Evolutionary conservation across 2,329 filamentous ascomycete genomes (phyloP).

Genomic region (Aspergillus fructus): DNA sequence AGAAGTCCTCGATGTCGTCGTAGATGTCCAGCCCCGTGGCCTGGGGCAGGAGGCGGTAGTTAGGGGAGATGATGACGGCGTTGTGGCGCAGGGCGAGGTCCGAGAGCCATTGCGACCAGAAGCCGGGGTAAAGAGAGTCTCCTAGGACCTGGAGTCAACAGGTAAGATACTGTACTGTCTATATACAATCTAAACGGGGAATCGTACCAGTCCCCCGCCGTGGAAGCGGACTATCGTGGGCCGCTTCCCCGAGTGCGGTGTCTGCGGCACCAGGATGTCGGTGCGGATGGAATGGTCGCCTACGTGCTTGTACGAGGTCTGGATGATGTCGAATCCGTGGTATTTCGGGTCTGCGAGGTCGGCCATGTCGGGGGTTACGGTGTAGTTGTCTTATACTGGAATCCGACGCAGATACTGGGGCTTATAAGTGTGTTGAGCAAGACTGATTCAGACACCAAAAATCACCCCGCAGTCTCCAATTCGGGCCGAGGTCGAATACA

Average conservation of each 20-base stretch:
- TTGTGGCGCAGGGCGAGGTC: slow-evolving; percentile 38
- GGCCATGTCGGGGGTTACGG: no score
- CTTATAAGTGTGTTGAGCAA: no score
- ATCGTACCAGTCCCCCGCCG: slow-evolving; percentile 43
- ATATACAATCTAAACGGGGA: neutral
- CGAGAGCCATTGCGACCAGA: slow-evolving; percentile 36
- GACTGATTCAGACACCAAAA: no score
- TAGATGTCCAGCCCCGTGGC: slow-evolving; percentile 48
- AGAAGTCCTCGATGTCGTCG: slow-evolving; percentile 50
- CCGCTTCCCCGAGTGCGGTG: slow-evolving; percentile 31
- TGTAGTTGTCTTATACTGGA: no score
- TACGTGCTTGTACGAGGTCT: slow-evolving; percentile 44
- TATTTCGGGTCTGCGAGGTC: neutral
- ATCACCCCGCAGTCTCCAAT: no score
- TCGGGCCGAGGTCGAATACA: no score
- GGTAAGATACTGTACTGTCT: slow-evolving; percentile 4
- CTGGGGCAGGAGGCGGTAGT: slow-evolving; percentile 55
- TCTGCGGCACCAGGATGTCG: slow-evolving; percentile 42
- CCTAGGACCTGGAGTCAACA: slow-evolving; percentile 27
- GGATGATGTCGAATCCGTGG: slow-evolving; percentile 39
- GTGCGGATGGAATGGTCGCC: slow-evolving; percentile 34
- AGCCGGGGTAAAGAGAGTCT: slow-evolving; percentile 27
- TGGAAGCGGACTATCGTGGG: slow-evolving; percentile 47
- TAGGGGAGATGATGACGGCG: slow-evolving; percentile 49
- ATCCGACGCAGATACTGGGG: no score